Conservation (phyloP, 148 eudicot species). For the Talinum fruticosum region DNA sequence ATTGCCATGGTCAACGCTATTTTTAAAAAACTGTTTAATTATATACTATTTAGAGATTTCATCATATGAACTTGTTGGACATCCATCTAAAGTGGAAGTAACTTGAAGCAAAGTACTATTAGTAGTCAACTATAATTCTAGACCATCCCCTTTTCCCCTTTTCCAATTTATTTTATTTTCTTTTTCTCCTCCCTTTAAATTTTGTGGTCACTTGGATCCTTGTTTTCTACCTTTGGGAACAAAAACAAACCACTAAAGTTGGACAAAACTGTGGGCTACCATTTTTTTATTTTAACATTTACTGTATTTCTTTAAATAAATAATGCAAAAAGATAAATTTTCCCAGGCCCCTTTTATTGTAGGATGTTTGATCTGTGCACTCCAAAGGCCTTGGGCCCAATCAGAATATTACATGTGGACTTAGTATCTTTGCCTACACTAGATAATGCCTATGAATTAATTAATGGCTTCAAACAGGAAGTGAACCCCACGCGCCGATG, state of each 20-base stretch:
- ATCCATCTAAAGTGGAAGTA: background rate
- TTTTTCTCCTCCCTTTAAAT: background rate
- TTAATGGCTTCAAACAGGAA: background rate
- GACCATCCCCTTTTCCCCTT: background rate
- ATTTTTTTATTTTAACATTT: too few relatives aligned
- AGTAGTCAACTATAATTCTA: background rate
- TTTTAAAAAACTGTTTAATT: background rate
- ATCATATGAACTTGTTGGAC: background rate
- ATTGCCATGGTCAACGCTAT: background rate
- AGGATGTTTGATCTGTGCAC: slow-evolving; percentile 2
- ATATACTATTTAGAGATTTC: background rate
- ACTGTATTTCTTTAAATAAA: background rate
- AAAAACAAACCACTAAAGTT: slow-evolving; percentile 3
- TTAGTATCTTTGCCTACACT: slow-evolving; percentile 14
- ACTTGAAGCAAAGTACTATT: background rate
- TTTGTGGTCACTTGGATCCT: background rate
- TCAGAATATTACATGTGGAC: slow-evolving; percentile 12
- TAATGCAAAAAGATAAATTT: background rate
- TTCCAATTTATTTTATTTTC: background rate
- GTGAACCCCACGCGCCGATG: background rate
- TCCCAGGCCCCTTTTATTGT: background rate
- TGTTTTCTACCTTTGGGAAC: background rate
- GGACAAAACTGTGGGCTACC: slow-evolving; percentile 12
- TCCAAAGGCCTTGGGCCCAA: slow-evolving; percentile 27
- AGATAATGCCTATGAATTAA: slow-evolving; percentile 8